Base-by-base conservation (phyloP, 1,284 basidiomycete genomes). In the Irpex lacteus region DNA sequence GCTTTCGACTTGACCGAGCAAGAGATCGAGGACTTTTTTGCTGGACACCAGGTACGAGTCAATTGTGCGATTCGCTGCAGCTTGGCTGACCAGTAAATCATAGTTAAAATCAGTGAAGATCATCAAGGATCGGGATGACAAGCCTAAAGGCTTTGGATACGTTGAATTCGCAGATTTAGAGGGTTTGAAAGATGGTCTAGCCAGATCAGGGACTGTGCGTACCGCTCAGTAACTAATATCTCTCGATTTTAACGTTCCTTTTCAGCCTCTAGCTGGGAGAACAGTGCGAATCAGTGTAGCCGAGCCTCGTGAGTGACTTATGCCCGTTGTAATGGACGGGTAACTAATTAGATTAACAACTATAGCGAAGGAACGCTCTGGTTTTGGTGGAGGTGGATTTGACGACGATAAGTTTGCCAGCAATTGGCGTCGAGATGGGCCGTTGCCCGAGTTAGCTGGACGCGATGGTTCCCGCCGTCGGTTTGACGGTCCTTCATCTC, bases 71-170 rank as follows among this genome's bases (percentile, higher is more conserved):
- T 19, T 40, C 26, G 4, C 26, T 44, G 9, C 19, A 49, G 37
- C 62, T 49, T 49, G 37, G 54, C 47, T 32, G 47, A 56, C 34
- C 26, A 9, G 8, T 36, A 32, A 56, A 11, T 32, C 65, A 63
- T 63, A 94, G 89, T 84, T 89, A 67, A 91, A 92, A 75, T 90
- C 90, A 26, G 87, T 96, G 68, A 96, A 98, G 80, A 91, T 99
- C 68, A 96, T 99, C 75, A 91, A 86, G 71, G 96, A 96, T 72
- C 85, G 89, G 63, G 90, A 92, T 59, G 95, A 96, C 62, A 95
- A 95, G 76, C 92, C 95, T 38, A 98, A 98, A 77, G 98, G 98
- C 1, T 99, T 98, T 78, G 98, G 97, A 38, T 99, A 99, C 75
- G 89, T 98, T 68, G 97, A 99, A 75, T 99, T 98, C 73, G 85